Base-by-base conservation (phyloP, 805 yeast species). In the Myxozyma neotropica region DNA sequence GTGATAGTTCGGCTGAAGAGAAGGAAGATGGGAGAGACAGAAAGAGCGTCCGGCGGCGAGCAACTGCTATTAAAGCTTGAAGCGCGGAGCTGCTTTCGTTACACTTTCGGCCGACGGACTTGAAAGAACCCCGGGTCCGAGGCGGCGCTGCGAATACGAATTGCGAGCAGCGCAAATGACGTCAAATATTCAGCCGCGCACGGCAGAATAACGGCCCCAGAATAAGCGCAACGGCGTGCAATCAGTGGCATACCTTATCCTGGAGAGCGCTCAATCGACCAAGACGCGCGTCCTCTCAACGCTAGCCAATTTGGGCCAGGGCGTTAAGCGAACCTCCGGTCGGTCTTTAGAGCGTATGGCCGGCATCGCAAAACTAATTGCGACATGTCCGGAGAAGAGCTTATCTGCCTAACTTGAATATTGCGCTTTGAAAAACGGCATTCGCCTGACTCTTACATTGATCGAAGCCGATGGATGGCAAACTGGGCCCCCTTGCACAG, bases 71-170 rank as follows among this genome's bases (percentile, higher is more conserved):
- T n/a, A 38, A 13, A 19, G 21, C 43, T n/a, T 15, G 19, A 17
- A 19, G 43, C 17, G 23, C 21, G 43, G 21, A 15, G 17, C 21
- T 38, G 42, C 6, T 17, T 38, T 17, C 43, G 43, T 38, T 19
- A 24, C 51, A 26, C 40, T 19, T 29, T 48, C 53, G 53, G 53
- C 53, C 53, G 53, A 36, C 53, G 53, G 53, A 48, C 35, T 48
- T 48, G 43, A 4, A 21, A n/a, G 35, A 7, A 26, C 43, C 35
- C 43, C 53, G 53, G 53, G 44, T 21, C 53, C 53, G 53, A 48
- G 24, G 23, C 29, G 10, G 12, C 23, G 12, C 43, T 13, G 43
- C 43, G 43, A 38, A 17, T 38, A 17, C 43, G 21, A 17, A 38
- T 38, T 38, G 43, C 43, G 43, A 38, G 43, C 10, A 1, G 21